These are phyloP conservation scores for Colletotrichum brevisporum DNA, from an alignment of 2,329 filamentous ascomycete species.

Conservation along the genomic window DNA sequence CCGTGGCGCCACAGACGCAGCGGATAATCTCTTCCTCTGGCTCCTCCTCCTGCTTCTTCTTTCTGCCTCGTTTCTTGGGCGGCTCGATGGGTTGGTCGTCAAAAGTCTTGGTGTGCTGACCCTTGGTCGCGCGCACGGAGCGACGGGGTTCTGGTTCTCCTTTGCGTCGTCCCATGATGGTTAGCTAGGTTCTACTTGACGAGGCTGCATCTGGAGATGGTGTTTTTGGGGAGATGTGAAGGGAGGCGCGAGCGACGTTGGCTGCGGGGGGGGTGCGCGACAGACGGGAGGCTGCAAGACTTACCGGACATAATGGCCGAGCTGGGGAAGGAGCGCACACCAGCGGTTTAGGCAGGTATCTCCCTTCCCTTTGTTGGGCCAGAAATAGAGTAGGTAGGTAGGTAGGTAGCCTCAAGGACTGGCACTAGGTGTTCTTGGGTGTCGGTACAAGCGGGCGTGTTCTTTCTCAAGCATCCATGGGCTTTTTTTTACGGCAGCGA, in stretches of 20 bases:
- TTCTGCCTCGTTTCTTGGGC: conserved; percentile 68
- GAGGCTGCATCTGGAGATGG: background rate
- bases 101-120: conserved; percentile 91
- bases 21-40: conserved; percentile 83
- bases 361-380: conserved; percentile 27
- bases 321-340: conserved; percentile 9
- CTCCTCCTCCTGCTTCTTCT: conserved; percentile 73
- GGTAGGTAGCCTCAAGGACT: conserved; percentile 16
- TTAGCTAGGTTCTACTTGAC: conserved; percentile 2
- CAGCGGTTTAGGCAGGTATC: background rate
- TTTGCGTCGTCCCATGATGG: conserved; percentile 41
- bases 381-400: conserved; percentile 1
- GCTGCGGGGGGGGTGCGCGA: conserved; percentile 25
- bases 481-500: conserved; percentile 37
- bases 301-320: conserved; percentile 38
- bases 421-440: conserved; percentile 6
- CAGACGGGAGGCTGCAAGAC: conserved; percentile 22
- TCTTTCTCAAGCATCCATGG: conserved; percentile 40
- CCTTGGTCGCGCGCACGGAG: conserved; percentile 96
- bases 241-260: conserved; percentile 4
- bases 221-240: background rate
- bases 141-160: conserved; percentile 84
- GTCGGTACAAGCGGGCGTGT: conserved; percentile 23
- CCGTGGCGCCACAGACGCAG: conserved; percentile 91
- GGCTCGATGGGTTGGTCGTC: conserved; percentile 74